Conservation (phyloP, 306 rosid genomes). For the Dryas alaskensis region DNA sequence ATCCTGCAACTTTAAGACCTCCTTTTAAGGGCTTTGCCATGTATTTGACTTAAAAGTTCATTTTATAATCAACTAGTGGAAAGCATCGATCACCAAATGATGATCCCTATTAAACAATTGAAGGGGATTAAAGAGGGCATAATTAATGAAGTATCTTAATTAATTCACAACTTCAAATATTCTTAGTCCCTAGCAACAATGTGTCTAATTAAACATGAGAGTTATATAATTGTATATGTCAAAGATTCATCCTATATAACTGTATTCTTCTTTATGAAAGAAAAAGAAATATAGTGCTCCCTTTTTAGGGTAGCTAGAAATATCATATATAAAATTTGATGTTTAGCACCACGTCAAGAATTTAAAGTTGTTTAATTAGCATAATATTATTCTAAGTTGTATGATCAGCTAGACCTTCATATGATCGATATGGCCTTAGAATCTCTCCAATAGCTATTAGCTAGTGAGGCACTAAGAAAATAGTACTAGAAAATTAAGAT, state of each 20-base stretch:
- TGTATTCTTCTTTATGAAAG: neutral
- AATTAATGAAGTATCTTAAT: neutral
- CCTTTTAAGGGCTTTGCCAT: slow-evolving; percentile 50
- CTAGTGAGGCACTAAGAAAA: no score
- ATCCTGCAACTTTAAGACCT: slow-evolving; percentile 52
- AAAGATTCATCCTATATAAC: no score
- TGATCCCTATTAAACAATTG: slow-evolving; percentile 9
- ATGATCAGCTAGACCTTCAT: no score
- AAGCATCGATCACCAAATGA: slow-evolving; percentile 18
- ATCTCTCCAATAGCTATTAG: no score
- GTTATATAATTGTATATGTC: neutral
- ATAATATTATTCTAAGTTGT: neutral
- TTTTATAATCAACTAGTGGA: slow-evolving; percentile 20
- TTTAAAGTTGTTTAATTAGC: neutral
- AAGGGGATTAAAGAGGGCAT: neutral
- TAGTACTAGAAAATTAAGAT: neutral
- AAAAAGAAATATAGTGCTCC: neutral
- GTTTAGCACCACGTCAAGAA: neutral
- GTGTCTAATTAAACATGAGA: neutral
- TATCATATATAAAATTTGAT: neutral
- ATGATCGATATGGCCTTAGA: neutral
- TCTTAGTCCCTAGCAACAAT: neutral
- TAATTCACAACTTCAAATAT: neutral
- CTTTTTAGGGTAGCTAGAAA: neutral
- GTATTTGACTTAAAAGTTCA: slow-evolving; percentile 34